Conservation (phyloP, 2,329 filamentous ascomycete genomes). For the Neopestalotiopsis sp. region DNA sequence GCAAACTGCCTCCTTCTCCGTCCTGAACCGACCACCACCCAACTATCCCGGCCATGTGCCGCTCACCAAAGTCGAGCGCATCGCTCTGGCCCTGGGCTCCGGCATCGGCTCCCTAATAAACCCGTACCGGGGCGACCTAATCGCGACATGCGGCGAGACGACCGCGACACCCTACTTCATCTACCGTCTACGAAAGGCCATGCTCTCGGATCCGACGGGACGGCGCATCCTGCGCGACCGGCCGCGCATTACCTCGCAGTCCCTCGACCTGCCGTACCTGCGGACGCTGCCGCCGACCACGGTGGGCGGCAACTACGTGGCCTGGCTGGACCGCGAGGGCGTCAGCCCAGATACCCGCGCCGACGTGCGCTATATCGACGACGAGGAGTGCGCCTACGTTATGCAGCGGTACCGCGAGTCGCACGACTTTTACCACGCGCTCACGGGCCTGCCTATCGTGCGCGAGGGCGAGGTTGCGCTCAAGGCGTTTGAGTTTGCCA, state of each 20-base stretch:
- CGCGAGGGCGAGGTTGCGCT: constrained; percentile 97
- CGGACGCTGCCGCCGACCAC: constrained; percentile 74
- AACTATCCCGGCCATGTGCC: constrained; percentile 95
- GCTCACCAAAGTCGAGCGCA: constrained; percentile 78
- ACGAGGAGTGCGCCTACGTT: constrained; percentile 95
- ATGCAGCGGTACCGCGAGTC: constrained; percentile 98
- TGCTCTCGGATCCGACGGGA: constrained; percentile 84
- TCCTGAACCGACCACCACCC: constrained; percentile 81
- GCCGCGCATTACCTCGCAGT: constrained; percentile 83
- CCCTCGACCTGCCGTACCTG: constrained; percentile 69
- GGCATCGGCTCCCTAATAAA: constrained; percentile 71
- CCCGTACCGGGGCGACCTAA: constrained; percentile 87
- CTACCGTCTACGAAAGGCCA: constrained; percentile 85
- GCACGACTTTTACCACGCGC: constrained; percentile 96
- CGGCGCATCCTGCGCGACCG: constrained; percentile 90
- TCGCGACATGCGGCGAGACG: constrained; percentile 91
- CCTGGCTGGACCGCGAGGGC: constrained; percentile 92
- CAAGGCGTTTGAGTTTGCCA: constrained; percentile 97
- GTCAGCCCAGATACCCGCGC: constrained; percentile 90
- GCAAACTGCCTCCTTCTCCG: constrained; percentile 65
- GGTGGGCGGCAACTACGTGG: constrained; percentile 82
- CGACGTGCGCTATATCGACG: constrained; percentile 86
- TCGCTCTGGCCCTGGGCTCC: constrained; percentile 71
- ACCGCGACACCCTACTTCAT: constrained; percentile 97
- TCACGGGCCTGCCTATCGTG: constrained; percentile 88